Conservation (phyloP, 1,139 yeast species). For the Diutina sp. region DNA sequence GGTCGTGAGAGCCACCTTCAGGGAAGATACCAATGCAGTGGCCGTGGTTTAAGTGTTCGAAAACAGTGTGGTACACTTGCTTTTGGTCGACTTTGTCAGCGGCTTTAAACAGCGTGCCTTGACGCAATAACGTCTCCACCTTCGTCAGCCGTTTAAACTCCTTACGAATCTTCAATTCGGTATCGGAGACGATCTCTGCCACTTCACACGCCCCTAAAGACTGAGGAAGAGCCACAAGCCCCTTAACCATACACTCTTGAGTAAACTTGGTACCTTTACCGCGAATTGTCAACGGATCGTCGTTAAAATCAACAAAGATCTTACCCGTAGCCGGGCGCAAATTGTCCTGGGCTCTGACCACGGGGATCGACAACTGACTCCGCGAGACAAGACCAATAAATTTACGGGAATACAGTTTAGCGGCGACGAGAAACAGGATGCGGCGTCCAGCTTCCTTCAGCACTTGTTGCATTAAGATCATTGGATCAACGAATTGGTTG, state of each 20-base stretch:
- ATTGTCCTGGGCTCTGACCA: constrained; percentile 82
- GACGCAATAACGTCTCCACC: constrained; percentile 25
- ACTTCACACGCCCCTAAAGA: constrained; percentile 72
- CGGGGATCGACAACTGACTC: constrained; percentile 76
- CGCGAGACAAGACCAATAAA: constrained; percentile 70
- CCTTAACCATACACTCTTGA: constrained; percentile 50
- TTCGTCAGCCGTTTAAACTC: constrained; percentile 48
- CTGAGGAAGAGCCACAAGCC: constrained; percentile 67
- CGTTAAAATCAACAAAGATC: constrained; percentile 37
- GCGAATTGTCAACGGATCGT: constrained; percentile 31
- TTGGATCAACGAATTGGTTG: constrained; percentile 90
- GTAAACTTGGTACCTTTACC: constrained; percentile 67
- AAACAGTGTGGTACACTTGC: constrained; percentile 68
- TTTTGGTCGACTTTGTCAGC: constrained; percentile 84
- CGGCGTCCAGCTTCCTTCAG: constrained; percentile 60
- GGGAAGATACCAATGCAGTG: constrained; percentile 93
- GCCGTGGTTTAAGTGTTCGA: constrained; percentile 66
- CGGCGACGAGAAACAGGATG: constrained; percentile 41
- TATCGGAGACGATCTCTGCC: constrained; percentile 57
- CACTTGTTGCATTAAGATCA: constrained; percentile 73
- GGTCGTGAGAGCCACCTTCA: constrained; percentile 94
- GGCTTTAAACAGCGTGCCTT: constrained; percentile 53
- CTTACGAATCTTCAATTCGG: constrained; percentile 54
- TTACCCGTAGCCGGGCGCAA: constrained; percentile 49
- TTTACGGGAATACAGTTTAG: constrained; percentile 7